Conservation (phyloP, 2,329 filamentous ascomycete genomes). For the Dryadomyces quercus-mongolicae region DNA sequence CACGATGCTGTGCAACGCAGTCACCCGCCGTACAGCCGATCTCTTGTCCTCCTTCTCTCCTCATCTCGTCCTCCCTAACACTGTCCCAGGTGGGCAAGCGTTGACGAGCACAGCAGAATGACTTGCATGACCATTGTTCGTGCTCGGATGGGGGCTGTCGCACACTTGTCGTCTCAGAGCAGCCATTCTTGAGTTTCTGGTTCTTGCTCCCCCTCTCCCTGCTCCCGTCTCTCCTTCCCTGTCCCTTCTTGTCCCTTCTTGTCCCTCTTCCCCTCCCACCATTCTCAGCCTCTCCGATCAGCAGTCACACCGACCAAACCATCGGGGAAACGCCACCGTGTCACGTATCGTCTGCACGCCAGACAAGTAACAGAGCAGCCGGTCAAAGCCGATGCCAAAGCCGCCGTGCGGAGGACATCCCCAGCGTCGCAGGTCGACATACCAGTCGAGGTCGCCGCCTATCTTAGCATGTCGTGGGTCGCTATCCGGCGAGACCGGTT, state of each 20-base stretch:
- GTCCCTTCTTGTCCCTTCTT: neutral
- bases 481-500: neutral
- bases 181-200: neutral
- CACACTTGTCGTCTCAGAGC: no score
- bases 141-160: neutral
- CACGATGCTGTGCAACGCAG: no score
- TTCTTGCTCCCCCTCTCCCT: neutral
- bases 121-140: neutral
- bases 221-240: neutral
- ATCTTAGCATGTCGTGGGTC: neutral
- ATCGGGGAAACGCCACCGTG: conserved; percentile 75
- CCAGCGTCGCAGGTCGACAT: conserved; percentile 76
- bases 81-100: conserved; percentile 25
- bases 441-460: conserved; percentile 54
- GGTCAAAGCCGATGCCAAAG: conserved; percentile 83
- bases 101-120: conserved; percentile 23
- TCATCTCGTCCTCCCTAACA: neutral
- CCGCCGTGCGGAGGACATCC: conserved; percentile 87
- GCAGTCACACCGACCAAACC: conserved; percentile 50
- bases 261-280: neutral
- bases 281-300: conserved; percentile 15
- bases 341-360: conserved; percentile 76
- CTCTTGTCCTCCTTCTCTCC: neutral
- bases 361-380: conserved; percentile 70
- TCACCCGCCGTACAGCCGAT: neutral